These are phyloP conservation scores for Brassica juncea DNA, from an alignment of 345 rosid species.

Conservation along the genomic window DNA sequence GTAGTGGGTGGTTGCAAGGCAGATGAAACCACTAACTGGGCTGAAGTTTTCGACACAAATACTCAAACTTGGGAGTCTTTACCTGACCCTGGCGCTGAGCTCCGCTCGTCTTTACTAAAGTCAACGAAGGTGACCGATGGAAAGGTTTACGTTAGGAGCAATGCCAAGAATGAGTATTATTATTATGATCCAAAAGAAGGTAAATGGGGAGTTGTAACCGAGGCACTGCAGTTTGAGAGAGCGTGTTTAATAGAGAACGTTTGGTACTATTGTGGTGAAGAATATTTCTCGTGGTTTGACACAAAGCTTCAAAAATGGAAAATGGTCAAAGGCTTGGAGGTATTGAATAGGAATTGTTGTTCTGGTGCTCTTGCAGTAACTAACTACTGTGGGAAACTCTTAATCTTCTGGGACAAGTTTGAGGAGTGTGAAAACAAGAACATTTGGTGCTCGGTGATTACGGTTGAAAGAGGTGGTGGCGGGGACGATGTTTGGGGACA, in stretches of 20 bases:
- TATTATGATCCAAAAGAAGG: constrained; percentile 1
- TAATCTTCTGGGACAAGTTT: background rate
- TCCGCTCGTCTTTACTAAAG: background rate
- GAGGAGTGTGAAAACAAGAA: background rate
- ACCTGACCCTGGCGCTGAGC: constrained; percentile 1
- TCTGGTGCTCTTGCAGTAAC: background rate
- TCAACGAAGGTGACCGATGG: too few species aligned
- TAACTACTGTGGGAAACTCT: background rate
- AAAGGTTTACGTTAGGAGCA: background rate
- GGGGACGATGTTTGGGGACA: background rate
- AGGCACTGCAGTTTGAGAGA: background rate
- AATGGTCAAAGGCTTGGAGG: background rate
- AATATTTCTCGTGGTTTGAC: background rate
- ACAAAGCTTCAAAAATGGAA: background rate
- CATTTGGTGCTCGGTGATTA: background rate
- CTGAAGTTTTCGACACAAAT: background rate
- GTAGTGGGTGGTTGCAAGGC: background rate
- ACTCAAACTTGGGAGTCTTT: constrained; percentile 6
- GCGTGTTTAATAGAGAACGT: background rate
- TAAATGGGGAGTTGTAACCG: background rate
- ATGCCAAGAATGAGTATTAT: background rate
- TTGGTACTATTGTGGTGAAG: background rate
- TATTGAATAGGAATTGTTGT: background rate
- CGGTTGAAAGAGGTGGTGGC: background rate
- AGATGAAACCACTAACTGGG: background rate